Evolutionary conservation across 176 grass and related monocot species (phyloP), one percentile per base, ranked within the genome.

Genomic region (Puccinellia tenuiflora): DNA sequence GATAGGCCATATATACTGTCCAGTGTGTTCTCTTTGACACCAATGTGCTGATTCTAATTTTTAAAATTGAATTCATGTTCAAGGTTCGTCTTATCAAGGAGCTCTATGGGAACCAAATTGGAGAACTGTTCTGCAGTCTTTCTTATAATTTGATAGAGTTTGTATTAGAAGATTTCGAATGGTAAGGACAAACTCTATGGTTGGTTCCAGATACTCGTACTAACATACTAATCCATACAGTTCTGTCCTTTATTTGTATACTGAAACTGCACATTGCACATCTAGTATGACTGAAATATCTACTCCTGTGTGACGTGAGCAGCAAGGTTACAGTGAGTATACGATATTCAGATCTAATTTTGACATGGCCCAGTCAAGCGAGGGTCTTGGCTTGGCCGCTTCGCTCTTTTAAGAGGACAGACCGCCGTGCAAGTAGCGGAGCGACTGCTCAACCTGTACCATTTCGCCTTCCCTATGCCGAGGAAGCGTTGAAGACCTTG

Each of bases 31-130:
- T 35, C 8, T 76, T 72, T 50, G 25, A 34, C 1, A 18, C 15
- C 9, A 63, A 72, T 37, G 73, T 63, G 33, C 43, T 29, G 21
- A 69, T 68, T 77, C 15, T 77, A 63, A 71, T 80, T 62, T 62
- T 85, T 16, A 47, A 16, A 47, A 47, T 47, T 47, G 68, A 61
- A 89, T 47, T 83, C 61, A 16, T 78, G 70, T 83, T 92, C 67
- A 82, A 98, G 95, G 92, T 95, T 46, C 88, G 88, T 26, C 92
- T 98, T 95, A 84, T 98, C 77, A 95, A 98, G 85, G 95, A 98
- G 67, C 82, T 98, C 17, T 98, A 95, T 51, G 95, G 95, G 43
- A 91, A 95, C 50, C 95, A 98, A 88, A 98, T 98, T 62, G 83
- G 90, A 9, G 95, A 98, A 66, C 72, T 98, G 45, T 98, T 90